Conservation (phyloP, 768 basidiomycete genomes). For the Gymnopilus junonius region DNA sequence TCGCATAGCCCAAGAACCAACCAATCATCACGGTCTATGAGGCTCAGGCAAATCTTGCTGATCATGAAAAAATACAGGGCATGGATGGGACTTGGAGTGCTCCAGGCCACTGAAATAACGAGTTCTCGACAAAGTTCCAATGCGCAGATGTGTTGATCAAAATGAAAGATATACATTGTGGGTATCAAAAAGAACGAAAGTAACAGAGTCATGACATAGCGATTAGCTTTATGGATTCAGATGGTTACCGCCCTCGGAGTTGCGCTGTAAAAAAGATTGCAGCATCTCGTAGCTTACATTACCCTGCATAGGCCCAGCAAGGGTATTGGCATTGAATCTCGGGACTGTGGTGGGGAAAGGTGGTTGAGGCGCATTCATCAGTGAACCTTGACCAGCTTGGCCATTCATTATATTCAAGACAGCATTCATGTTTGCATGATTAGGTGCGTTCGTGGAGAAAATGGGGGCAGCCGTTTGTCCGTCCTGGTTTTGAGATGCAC, state of each 20-base stretch:
- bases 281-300: constrained; percentile 44
- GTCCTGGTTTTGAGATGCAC: constrained; percentile 19
- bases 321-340: constrained; percentile 2
- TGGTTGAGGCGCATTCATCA: constrained; percentile 21
- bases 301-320: constrained; percentile 8
- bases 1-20: constrained; percentile 68
- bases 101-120: constrained; percentile 37
- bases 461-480: not conserved
- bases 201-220: not conserved
- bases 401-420: constrained; percentile 20
- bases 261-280: constrained; percentile 48
- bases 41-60: constrained; percentile 82
- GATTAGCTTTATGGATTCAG: constrained; percentile 10
- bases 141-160: not conserved
- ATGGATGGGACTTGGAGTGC: constrained; percentile 61
- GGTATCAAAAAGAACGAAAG: not conserved
- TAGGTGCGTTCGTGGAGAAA: constrained; percentile 9
- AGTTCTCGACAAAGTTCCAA: not conserved
- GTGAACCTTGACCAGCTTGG: not conserved
- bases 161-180: not conserved
- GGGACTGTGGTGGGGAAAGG: constrained; percentile 1
- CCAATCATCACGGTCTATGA: constrained; percentile 90
- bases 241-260: constrained; percentile 24
- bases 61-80: constrained; percentile 88
- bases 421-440: constrained; percentile 19